Conservation (phyloP, 176 grass and related monocot genomes). For the Chrysopogon serrulatus region DNA sequence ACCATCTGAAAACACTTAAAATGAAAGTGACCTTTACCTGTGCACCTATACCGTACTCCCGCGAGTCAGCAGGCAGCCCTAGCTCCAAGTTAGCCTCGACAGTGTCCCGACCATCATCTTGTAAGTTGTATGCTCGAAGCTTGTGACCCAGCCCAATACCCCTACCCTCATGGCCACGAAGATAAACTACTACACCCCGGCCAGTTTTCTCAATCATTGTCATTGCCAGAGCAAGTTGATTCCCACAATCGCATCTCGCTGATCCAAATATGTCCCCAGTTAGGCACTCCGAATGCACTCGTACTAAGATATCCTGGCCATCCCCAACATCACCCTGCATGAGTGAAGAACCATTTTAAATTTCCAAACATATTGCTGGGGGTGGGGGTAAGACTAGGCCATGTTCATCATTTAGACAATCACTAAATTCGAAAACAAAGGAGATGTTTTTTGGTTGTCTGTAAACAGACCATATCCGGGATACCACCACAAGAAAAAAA, state of each 20-base stretch:
- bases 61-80: constrained; percentile 86
- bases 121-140: constrained; percentile 85
- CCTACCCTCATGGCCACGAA: constrained; percentile 92
- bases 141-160: constrained; percentile 93
- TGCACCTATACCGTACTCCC: constrained; percentile 84
- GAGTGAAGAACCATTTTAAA: constrained; percentile 1
- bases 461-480: neutral
- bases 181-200: constrained; percentile 81
- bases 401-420: constrained; percentile 7
- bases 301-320: constrained; percentile 83
- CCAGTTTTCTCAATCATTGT: constrained; percentile 85
- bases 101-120: constrained; percentile 83
- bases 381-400: neutral
- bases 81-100: constrained; percentile 96
- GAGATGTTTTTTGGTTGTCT: neutral
- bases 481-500: neutral
- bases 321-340: constrained; percentile 94
- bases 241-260: constrained; percentile 79
- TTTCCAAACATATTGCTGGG: neutral
- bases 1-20: neutral
- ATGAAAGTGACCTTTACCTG: constrained; percentile 45
- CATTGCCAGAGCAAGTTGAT: constrained; percentile 75
- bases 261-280: constrained; percentile 97
- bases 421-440: neutral
- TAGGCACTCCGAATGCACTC: constrained; percentile 87